Evolutionary conservation across 495 filamentous ascomycete species (phyloP).

Genomic region (Penicillium coffeae): DNA sequence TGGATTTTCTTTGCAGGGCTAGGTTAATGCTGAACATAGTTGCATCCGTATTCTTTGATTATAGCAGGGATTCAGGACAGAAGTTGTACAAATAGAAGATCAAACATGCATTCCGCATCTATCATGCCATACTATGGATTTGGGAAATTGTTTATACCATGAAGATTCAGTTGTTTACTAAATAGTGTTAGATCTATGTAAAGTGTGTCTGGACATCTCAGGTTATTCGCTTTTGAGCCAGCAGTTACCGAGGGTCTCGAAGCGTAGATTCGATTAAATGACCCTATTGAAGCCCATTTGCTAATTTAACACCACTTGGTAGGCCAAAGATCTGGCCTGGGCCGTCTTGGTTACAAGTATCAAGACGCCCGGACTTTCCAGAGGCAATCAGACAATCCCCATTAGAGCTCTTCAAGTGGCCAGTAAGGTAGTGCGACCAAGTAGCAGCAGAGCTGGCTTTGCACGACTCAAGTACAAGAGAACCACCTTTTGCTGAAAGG

Average conservation of each 20-base stretch:
- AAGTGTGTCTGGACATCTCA: no score
- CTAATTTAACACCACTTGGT: conserved; percentile 25
- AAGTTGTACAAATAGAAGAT: no score
- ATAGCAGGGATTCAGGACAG: no score
- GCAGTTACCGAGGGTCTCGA: no score
- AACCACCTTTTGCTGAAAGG: conserved; percentile 8
- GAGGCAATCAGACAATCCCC: conserved; percentile 23
- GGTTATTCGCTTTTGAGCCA: no score
- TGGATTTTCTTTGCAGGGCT: conserved; percentile 52
- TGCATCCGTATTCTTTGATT: background rate
- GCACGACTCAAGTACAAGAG: conserved; percentile 14
- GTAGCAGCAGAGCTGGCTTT: conserved; percentile 5
- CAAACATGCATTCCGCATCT: no score
- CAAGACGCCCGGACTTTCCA: conserved; percentile 3
- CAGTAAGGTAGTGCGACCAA: conserved; percentile 27
- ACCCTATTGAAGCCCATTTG: background rate
- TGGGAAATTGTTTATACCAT: no score
- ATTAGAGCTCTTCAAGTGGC: conserved; percentile 21
- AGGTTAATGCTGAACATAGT: conserved; percentile 1
- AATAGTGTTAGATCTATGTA: no score
- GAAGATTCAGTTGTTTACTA: no score
- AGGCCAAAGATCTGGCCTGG: conserved; percentile 30
- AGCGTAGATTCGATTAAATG: no score
- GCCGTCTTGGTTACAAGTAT: conserved; percentile 14
- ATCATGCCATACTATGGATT: no score